Evolutionary conservation across 2,329 filamentous ascomycete genomes (phyloP).

Genomic region (Fusarium vanettenii): DNA sequence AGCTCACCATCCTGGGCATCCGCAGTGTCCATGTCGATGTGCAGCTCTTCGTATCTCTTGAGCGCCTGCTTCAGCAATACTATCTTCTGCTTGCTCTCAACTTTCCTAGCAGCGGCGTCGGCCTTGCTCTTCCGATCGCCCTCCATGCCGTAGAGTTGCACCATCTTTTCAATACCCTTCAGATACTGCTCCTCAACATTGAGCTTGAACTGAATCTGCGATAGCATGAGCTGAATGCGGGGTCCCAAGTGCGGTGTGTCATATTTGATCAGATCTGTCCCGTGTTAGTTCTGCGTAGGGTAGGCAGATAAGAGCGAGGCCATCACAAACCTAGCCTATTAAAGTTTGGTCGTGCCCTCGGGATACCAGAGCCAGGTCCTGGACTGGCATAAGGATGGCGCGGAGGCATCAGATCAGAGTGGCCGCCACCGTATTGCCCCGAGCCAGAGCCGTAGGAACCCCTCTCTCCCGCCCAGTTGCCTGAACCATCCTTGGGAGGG

Average conservation of each 20-base stretch:
- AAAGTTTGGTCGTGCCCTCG: slow-evolving; percentile 87
- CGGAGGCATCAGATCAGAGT: slow-evolving; percentile 82
- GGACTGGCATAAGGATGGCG: slow-evolving; percentile 79
- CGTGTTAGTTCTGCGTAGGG: slow-evolving; percentile 12
- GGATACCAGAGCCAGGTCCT: slow-evolving; percentile 73
- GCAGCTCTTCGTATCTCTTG: slow-evolving; percentile 96
- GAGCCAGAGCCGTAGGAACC: slow-evolving; percentile 70
- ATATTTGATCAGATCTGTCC: slow-evolving; percentile 94
- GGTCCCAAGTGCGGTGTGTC: slow-evolving; percentile 95
- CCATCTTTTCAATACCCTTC: slow-evolving; percentile 99
- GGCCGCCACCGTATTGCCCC: slow-evolving; percentile 67
- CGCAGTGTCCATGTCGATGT: slow-evolving; percentile 87
- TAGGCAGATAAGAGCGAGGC: slow-evolving; percentile 4
- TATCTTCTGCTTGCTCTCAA: slow-evolving; percentile 98
- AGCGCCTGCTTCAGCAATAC: slow-evolving; percentile 94
- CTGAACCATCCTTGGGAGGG: slow-evolving; percentile 77
- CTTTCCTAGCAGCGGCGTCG: slow-evolving; percentile 87
- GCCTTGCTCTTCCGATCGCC: slow-evolving; percentile 95
- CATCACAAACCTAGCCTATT: slow-evolving; percentile 86
- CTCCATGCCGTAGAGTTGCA: slow-evolving; percentile 96
- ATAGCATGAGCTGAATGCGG: slow-evolving; percentile 98
- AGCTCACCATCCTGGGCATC: slow-evolving; percentile 83
- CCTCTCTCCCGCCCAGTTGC: slow-evolving; percentile 59
- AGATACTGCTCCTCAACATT: slow-evolving; percentile 99
- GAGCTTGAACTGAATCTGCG: slow-evolving; percentile 98